A percentile compares a stretch with the other conserved stretches of the same genome.
These are phyloP conservation scores for Colletotrichum gigasporum DNA, from an alignment of 2,329 filamentous ascomycete species.

Conservation along the genomic window DNA sequence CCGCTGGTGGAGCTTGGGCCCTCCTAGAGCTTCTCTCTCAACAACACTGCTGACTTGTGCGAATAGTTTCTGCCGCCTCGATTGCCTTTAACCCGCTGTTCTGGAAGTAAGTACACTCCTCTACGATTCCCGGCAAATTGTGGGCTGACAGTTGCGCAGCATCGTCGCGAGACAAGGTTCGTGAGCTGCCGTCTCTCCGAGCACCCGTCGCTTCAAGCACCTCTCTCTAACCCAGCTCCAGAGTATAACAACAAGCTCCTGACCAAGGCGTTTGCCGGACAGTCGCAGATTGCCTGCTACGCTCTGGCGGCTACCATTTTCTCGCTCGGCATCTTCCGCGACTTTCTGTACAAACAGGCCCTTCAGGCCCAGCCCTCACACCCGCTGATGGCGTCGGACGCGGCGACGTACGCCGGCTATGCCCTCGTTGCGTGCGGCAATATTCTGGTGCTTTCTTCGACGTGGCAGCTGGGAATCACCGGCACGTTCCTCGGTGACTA, in stretches of 20 bases:
- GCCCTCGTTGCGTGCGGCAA: conserved; percentile 81
- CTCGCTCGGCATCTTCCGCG: conserved; percentile 87
- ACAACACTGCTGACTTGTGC: conserved; percentile 30
- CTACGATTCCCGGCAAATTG: conserved; percentile 19
- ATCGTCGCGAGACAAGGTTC: conserved; percentile 85
- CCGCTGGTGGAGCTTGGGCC: conserved; percentile 27
- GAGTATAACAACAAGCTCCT: conserved; percentile 93
- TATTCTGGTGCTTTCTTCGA: conserved; percentile 85
- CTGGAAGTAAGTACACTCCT: conserved; percentile 84
- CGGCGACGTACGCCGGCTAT: conserved; percentile 71
- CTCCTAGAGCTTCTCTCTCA: background rate
- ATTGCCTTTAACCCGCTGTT: conserved; percentile 98
- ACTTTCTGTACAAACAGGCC: conserved; percentile 86
- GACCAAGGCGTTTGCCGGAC: conserved; percentile 85
- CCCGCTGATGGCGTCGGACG: conserved; percentile 71
- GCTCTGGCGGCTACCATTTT: conserved; percentile 90
- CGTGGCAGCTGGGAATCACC: conserved; percentile 91
- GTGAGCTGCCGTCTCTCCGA: conserved; percentile 29
- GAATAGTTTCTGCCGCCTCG: conserved; percentile 77
- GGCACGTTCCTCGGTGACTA: conserved; percentile 98
- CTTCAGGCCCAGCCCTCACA: conserved; percentile 80
- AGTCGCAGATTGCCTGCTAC: conserved; percentile 85
- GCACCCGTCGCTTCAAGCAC: background rate
- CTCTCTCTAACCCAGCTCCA: conserved; percentile 46
- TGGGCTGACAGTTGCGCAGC: conserved; percentile 58